phyloP scores from a whole-genome alignment of 2,329 filamentous ascomycete genomes.

The Calycina herbarum region DNA sequence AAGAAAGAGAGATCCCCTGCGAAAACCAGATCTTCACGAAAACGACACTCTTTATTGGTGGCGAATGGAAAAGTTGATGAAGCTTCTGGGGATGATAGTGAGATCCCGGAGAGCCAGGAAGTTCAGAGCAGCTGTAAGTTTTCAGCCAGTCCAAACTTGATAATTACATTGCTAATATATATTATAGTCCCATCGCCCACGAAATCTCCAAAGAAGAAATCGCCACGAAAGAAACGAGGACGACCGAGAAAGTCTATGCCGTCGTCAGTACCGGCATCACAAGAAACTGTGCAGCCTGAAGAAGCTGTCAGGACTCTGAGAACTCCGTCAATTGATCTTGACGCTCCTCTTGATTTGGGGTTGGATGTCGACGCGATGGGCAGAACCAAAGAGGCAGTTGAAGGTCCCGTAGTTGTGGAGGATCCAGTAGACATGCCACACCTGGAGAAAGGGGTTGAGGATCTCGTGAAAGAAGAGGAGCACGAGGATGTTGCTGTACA shows the following conservation, averaged over 20 bases:
- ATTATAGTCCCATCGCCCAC: conserved; percentile 9
- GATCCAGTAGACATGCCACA: not conserved
- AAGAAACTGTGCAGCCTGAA: not conserved
- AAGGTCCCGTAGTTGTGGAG: not conserved
- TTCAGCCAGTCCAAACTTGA: not conserved
- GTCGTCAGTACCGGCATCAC: not conserved
- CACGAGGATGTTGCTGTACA: not conserved
- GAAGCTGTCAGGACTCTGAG: not conserved
- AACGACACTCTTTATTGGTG: not conserved
- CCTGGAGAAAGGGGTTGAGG: not conserved
- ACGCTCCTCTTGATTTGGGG: not conserved
- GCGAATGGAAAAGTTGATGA: conserved; percentile 29
- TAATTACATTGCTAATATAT: not conserved
- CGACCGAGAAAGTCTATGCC: conserved; percentile 17
- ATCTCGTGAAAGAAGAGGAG: not conserved
- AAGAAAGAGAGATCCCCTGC: conserved; percentile 4
- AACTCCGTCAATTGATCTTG: not conserved
- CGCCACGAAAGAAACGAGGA: conserved; percentile 22
- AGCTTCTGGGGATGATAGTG: conserved; percentile 11
- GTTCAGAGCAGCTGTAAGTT: conserved; percentile 20
- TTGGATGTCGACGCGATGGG: not conserved
- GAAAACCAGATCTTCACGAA: not conserved
- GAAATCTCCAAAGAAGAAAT: conserved; percentile 15
- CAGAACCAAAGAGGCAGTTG: not conserved
- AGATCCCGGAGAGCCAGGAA: conserved; percentile 30